Evolutionary conservation across 2,329 filamentous ascomycete genomes (phyloP).

Genomic region (Helotiales sp.): DNA sequence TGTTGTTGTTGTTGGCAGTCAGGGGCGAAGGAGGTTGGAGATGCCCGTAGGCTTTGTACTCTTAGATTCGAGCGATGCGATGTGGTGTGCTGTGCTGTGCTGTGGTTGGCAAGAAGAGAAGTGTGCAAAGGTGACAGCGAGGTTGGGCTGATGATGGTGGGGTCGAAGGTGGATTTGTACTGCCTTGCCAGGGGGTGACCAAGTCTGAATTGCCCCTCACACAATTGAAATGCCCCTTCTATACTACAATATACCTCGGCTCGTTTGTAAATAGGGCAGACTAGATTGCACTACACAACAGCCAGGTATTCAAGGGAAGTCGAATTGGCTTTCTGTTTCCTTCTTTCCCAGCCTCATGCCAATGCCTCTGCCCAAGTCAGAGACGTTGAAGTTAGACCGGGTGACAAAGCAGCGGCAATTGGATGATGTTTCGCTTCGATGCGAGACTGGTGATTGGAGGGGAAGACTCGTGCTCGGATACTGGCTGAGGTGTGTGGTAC

Average conservation of each 20-base stretch:
- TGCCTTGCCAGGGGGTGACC: conserved; percentile 1
- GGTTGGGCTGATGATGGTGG: conserved; percentile 13
- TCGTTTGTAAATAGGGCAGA: neutral
- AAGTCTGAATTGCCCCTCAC: neutral
- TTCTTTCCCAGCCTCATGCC: conserved; percentile 7
- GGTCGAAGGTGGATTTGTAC: conserved; percentile 13
- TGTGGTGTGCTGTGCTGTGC: neutral
- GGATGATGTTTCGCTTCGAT: neutral
- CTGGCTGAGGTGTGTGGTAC: neutral
- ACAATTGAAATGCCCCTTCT: neutral
- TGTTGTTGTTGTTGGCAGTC: neutral
- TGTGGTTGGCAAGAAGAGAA: neutral
- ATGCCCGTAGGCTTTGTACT: conserved; percentile 9
- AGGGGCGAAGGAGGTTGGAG: neutral
- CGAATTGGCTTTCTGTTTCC: neutral
- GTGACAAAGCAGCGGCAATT: conserved; percentile 16
- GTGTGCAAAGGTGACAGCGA: neutral
- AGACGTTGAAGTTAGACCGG: neutral
- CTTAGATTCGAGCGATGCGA: neutral
- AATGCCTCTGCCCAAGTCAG: conserved; percentile 4
- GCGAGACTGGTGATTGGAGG: conserved; percentile 5
- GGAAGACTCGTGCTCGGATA: conserved; percentile 2
- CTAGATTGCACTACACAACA: neutral
- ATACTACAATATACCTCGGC: neutral
- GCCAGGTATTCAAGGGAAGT: neutral